Evolutionary conservation across 345 rosid species (phyloP).

Genomic region (Turritis glabra): DNA sequence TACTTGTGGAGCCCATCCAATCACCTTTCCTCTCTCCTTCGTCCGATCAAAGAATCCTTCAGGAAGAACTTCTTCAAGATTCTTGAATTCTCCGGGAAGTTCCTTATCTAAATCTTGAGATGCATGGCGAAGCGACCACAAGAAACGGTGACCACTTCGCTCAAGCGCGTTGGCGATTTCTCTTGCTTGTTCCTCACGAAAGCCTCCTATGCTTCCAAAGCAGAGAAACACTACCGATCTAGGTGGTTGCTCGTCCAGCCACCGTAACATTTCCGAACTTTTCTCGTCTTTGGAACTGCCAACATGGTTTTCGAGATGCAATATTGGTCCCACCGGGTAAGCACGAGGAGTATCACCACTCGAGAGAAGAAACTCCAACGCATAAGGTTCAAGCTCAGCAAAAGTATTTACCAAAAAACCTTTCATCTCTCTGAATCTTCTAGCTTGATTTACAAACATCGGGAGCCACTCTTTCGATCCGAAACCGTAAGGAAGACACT

Average conservation of each 20-base stretch:
- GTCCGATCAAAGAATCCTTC: slow-evolving; percentile 47
- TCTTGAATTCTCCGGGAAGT: slow-evolving; percentile 26
- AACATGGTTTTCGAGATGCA: slow-evolving; percentile 33
- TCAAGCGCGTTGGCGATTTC: slow-evolving; percentile 50
- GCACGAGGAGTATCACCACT: slow-evolving; percentile 19
- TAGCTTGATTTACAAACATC: background rate
- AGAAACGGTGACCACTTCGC: slow-evolving; percentile 39
- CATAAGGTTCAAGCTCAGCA: slow-evolving; percentile 46
- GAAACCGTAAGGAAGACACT: slow-evolving; percentile 22
- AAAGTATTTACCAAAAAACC: slow-evolving; percentile 55
- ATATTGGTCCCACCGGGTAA: slow-evolving; percentile 55
- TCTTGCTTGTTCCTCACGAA: slow-evolving; percentile 44
- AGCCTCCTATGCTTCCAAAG: slow-evolving; percentile 62
- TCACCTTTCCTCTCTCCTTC: slow-evolving; percentile 32
- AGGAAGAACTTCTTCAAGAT: slow-evolving; percentile 31
- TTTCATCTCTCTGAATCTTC: slow-evolving; percentile 32
- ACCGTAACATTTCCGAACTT: slow-evolving; percentile 32
- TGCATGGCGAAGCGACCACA: slow-evolving; percentile 52
- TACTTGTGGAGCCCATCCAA: slow-evolving; percentile 60
- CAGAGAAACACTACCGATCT: slow-evolving; percentile 59
- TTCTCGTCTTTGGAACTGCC: background rate
- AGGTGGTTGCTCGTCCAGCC: slow-evolving; percentile 54
- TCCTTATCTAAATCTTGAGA: background rate
- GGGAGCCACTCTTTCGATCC: background rate
- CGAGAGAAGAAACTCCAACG: slow-evolving; percentile 27